Evolutionary conservation across 2,329 filamentous ascomycete genomes (phyloP), one percentile per base, ranked within the genome.

Genomic region (Hypoxylon sp.): DNA sequence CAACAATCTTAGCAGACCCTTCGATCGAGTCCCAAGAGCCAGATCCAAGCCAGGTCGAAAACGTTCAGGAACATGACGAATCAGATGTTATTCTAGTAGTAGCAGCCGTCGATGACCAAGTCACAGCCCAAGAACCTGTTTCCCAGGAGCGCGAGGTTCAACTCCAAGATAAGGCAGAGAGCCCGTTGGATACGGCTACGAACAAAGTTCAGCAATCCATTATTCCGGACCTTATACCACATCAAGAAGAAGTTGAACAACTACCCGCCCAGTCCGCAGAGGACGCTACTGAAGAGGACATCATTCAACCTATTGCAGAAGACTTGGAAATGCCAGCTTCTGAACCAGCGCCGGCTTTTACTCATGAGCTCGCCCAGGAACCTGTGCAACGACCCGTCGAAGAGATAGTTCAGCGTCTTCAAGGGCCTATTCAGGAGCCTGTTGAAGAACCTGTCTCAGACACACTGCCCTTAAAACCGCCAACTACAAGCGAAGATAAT

Each of bases 101-200:
- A 20, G 17, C 46, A 39, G 10, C 43, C 13, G 8, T 13, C 6
- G 43, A 48, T 17, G 41, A 37, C 20, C 28, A 48, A 24, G 11
- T 24, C 17, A 17, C 17, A 10, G 3, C 28, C 19, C 24, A 37
- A 47, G 52, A 47, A 7, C 4, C 52, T 32, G 10, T 28, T 47
- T 22, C 17, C 6, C 3, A 22, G 19, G 41, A 37, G 15, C 24
- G 32, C 24, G 13, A 15, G 22, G 10, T n/a, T n/a, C 8, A 22
- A 28, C 6, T 41, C 11, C 37, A 53, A 30, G 50, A 44, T 6
- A 24, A 53, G 15, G 11, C 32, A 53, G 37, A 43, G 17, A 30
- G 24, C 6, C 10, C 10, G 6, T 24, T 17, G 26, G 22, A 53
- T n/a, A n/a, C 34, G 19, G 26, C 8, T 5, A 22, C 17, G 11